Evolutionary conservation across 1,139 yeast species (phyloP), one percentile per base, ranked within the genome.

Genomic region (Geotrichum bryndzae): DNA sequence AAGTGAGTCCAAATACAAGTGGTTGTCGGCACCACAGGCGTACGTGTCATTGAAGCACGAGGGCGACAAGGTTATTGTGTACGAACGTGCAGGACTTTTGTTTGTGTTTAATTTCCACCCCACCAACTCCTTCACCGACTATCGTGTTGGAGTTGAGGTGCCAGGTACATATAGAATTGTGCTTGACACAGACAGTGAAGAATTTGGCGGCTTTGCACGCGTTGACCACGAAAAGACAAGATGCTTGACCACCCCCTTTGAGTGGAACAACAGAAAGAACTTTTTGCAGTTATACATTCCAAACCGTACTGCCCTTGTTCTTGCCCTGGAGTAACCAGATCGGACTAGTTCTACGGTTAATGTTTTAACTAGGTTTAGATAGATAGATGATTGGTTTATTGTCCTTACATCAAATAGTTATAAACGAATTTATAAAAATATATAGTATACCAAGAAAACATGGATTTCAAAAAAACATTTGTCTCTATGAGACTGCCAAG

Each of bases 71-170:
- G 87, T 94, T 56, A 76, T 94, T 65, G 96, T 85, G 0, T 94
- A 86, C 76, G 98, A 94, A 75, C 84, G 97, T 68, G 90, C 88
- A 59, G 96, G 94, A 0, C 80, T 90, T 41, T 72, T 94, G 60
- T 94, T 92, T 72, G 80, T 92, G 52, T 91, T 91, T 79, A 94
- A 94, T 75, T 89, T 94, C 79, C 91, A 94, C 73, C 94, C 96
- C 50, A 83, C 88, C 0, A 79, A 89, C 63, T 89, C 96, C 2
- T 92, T 80, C 74, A 80, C 90, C 5, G 97, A 90, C 74, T 94
- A 91, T 76, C 84, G 96, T 70, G 80, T 94, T 58, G 99, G 99
- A 13, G 91, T 90, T 29, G 92, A 92, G 53, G 77, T 72, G 25
- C 81, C 95, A 0, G 99, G 99, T 18, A 79, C 79, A 55, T 94